Conservation (phyloP, 2,329 filamentous ascomycete genomes). For the Calonectria leucothoes region DNA sequence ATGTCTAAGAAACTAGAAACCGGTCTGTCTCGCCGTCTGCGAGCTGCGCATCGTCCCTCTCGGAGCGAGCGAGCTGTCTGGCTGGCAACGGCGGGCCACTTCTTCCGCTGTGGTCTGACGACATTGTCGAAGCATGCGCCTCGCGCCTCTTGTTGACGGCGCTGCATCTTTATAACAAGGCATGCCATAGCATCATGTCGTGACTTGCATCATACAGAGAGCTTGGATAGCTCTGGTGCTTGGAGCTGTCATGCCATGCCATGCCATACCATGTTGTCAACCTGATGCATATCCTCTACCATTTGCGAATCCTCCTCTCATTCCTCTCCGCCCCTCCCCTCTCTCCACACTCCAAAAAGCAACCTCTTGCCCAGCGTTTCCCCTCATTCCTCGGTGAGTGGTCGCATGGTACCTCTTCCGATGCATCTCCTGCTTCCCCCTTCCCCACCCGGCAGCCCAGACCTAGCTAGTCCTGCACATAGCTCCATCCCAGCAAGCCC, state of each 20-base stretch:
- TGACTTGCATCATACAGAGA: neutral
- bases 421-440: neutral
- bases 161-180: neutral
- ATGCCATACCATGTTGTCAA: neutral
- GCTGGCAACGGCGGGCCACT: conserved; percentile 27
- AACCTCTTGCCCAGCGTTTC: neutral
- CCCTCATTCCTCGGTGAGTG: conserved; percentile 8
- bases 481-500: conserved; percentile 18
- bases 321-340: neutral
- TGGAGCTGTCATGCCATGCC: neutral
- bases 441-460: conserved; percentile 19
- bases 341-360: neutral
- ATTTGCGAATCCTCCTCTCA: neutral
- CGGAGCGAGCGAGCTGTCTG: neutral
- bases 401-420: conserved; percentile 7
- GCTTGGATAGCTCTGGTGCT: neutral
- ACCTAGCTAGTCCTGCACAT: conserved; percentile 13
- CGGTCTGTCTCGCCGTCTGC: neutral
- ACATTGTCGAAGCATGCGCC: conserved; percentile 37
- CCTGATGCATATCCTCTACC: neutral
- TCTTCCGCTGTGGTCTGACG: conserved; percentile 37
- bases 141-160: neutral
- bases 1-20: conserved; percentile 18
- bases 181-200: neutral
- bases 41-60: conserved; percentile 25